Percentiles rank a stretch among this genome's conserved stretches.
These are phyloP conservation scores for Cicer chorassanicum DNA, from an alignment of 306 rosid species.

Conservation along the genomic window DNA sequence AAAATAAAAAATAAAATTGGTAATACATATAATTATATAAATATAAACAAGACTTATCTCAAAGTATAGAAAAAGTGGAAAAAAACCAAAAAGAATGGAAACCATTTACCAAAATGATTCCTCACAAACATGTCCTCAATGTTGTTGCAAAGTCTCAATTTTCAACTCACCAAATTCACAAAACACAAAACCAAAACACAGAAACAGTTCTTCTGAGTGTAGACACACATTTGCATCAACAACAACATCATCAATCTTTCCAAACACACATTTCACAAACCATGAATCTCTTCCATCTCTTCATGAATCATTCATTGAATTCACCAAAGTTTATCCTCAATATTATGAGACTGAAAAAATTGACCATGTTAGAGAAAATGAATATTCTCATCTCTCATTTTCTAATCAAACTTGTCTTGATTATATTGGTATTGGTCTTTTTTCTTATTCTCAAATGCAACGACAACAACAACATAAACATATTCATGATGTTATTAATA, in stretches of 20 bases:
- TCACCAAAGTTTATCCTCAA: constrained; percentile 68
- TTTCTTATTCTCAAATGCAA: constrained; percentile 74
- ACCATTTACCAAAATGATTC: constrained; percentile 56
- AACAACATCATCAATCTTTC: constrained; percentile 73
- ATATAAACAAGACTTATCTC: constrained; percentile 16
- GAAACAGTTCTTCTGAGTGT: constrained; percentile 63
- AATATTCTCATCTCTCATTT: constrained; percentile 67
- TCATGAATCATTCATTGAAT: constrained; percentile 66
- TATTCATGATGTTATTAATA: constrained; percentile 30
- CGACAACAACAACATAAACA: neutral
- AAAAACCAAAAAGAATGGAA: constrained; percentile 50
- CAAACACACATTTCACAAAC: constrained; percentile 75
- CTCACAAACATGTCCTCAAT: constrained; percentile 55
- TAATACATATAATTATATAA: neutral
- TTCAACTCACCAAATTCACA: constrained; percentile 50
- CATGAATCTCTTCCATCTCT: constrained; percentile 86
- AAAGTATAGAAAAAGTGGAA: neutral
- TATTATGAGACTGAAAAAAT: constrained; percentile 65
- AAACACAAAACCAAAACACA: constrained; percentile 43
- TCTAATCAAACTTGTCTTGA: constrained; percentile 77
- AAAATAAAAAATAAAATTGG: neutral
- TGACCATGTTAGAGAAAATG: constrained; percentile 69
- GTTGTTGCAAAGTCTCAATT: constrained; percentile 68
- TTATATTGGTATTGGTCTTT: constrained; percentile 92
- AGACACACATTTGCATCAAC: constrained; percentile 67